Evolutionary conservation across 768 basidiomycete species (phyloP).

Genomic region (Calvatia gigantea): DNA sequence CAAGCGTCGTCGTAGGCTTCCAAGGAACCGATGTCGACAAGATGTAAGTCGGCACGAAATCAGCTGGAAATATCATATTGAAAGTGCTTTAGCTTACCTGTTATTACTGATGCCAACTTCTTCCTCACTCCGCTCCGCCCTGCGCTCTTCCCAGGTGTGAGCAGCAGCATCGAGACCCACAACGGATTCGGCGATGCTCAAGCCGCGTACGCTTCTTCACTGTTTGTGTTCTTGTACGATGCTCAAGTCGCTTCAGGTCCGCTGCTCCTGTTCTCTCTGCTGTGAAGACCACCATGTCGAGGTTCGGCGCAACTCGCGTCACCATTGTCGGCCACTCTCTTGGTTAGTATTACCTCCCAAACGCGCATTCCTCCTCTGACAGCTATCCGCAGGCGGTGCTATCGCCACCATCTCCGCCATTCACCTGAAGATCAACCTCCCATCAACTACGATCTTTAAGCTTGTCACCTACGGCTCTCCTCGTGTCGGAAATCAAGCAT

Average conservation of each 20-base stretch:
- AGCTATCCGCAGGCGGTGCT: constrained; percentile 31
- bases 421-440: constrained; percentile 48
- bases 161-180: constrained; percentile 35
- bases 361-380: too few species aligned
- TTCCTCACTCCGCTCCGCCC: constrained; percentile 28
- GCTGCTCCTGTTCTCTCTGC: constrained; percentile 37
- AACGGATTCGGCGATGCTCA: constrained; percentile 40
- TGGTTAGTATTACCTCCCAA: constrained; percentile 24
- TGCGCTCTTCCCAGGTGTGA: constrained; percentile 42
- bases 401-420: constrained; percentile 44
- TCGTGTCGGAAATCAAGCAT: constrained; percentile 34
- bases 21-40: constrained; percentile 30
- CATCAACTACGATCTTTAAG: constrained; percentile 30
- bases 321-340: constrained; percentile 43
- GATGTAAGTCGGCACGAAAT: constrained; percentile 23
- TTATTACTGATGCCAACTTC: constrained; percentile 36
- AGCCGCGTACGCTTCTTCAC: constrained; percentile 29
- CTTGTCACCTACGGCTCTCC: constrained; percentile 41
- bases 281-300: constrained; percentile 31
- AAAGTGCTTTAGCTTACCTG: constrained; percentile 24
- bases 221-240: background rate
- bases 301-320: constrained; percentile 29
- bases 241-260: constrained; percentile 25
- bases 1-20: constrained; percentile 33
- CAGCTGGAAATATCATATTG: background rate